Evolutionary conservation across 208 protist species (phyloP).

Genomic region (Wallacemonas sp.): DNA sequence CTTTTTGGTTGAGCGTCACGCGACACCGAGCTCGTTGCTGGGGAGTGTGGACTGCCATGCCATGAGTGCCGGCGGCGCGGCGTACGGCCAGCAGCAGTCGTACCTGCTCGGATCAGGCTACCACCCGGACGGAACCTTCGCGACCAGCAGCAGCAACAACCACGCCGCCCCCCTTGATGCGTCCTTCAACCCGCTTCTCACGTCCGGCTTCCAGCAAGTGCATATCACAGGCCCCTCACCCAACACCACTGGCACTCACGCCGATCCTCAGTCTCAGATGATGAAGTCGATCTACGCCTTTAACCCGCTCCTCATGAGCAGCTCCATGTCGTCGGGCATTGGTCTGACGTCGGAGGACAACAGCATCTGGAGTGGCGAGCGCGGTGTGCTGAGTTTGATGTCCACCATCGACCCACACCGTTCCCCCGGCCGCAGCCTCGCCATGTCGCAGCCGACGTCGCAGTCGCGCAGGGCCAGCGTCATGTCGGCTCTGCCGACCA

Average conservation of each 20-base stretch:
- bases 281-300: constrained; percentile 6
- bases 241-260: no score
- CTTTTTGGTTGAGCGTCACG: not conserved
- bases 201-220: no score
- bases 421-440: not conserved
- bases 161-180: constrained; percentile 9
- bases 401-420: not conserved
- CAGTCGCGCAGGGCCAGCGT: not conserved
- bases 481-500: not conserved
- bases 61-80: not conserved
- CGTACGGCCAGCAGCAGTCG: not conserved
- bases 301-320: not conserved
- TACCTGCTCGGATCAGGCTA: not conserved
- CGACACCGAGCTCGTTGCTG: not conserved
- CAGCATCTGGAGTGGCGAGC: constrained; percentile 9
- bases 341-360: constrained; percentile 1
- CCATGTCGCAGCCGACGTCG: not conserved
- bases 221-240: no score
- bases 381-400: constrained; percentile 6
- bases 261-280: not conserved
- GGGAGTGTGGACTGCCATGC: not conserved
- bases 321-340: not conserved
- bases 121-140: constrained; percentile 14
- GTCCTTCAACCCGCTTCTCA: constrained; percentile 5
- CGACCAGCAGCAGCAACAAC: constrained; percentile 18